phyloP scores from a whole-genome alignment of 805 yeast species.

The Zygoascus bituminiphila region DNA sequence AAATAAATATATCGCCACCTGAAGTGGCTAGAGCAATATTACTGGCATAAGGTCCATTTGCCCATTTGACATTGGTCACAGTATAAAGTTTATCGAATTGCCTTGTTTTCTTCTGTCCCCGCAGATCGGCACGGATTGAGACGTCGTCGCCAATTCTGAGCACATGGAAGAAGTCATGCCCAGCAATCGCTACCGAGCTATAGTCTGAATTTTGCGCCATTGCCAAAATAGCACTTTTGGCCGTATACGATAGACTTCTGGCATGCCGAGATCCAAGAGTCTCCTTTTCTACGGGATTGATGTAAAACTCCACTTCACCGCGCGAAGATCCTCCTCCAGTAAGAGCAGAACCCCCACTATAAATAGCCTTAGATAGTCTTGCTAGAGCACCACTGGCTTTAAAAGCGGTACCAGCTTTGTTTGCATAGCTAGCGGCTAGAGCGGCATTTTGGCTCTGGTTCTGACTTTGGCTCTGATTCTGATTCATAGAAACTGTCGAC shows the following conservation, averaged over 20 bases:
- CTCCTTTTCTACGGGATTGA: neutral
- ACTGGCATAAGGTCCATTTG: conserved; percentile 15
- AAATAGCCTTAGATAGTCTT: conserved; percentile 21
- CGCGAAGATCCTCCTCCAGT: conserved; percentile 1
- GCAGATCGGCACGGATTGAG: conserved; percentile 8
- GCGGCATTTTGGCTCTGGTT: no score
- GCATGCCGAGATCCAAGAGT: neutral
- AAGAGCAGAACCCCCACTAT: conserved; percentile 10
- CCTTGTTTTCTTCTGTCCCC: conserved; percentile 13
- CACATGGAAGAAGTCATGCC: conserved; percentile 23
- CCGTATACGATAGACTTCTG: conserved; percentile 6
- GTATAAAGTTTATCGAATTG: conserved; percentile 22
- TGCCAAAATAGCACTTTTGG: conserved; percentile 22
- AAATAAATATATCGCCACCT: conserved; percentile 28
- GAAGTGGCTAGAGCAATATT: conserved; percentile 25
- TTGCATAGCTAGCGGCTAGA: no score
- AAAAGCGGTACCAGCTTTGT: neutral
- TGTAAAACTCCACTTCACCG: neutral
- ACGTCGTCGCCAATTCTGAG: conserved; percentile 9
- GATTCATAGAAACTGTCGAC: neutral
- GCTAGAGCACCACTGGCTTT: conserved; percentile 15
- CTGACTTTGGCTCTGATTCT: no score
- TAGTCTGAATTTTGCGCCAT: conserved; percentile 24
- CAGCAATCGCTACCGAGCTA: conserved; percentile 22
- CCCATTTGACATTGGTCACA: conserved; percentile 30